Evolutionary conservation across 805 yeast species (phyloP), one percentile per base, ranked within the genome.

Genomic region (Candida michaelii): DNA sequence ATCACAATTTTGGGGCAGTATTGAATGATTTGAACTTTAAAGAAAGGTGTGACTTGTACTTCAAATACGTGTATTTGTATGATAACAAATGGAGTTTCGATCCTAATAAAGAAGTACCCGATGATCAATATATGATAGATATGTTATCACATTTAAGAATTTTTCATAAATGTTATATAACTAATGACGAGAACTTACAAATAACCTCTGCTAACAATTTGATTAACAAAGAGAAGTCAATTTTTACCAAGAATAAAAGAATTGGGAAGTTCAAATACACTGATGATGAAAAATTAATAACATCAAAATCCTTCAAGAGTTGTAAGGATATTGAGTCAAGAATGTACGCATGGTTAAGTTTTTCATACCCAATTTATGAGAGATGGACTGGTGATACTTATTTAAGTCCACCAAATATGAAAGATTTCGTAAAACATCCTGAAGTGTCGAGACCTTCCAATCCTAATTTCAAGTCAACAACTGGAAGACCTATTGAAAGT

Each of bases 41-140:
- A 4, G 61, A 72, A 34, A 65, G 74, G 41, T 79, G 84, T 54
- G 56, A 61, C 29, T 45, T 60, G 4, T 79, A 76, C 48, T 78
- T 79, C 52, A 62, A 68, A 32, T 67, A 63, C 40, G 53, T 79
- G 6, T 68, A 66, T 48, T 49, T 54, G 16, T 30, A 43, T 10
- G 59, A 74, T 39, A 65, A 68, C 16, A 66, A 74, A 27, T 79
- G 84, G 84, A 61, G 58, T 39, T 44, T 72, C 6, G 48, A 67
- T 31, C 74, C 74, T 1, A 50, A 62, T 35, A 47, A 50, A 23
- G 48, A 57, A 14, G 53, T 60, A n/a, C 54, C 51, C 5, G 47
- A 54, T 19, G 63, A 60, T 4, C 49, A 65, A 38, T 45, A 47
- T 5, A 62, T 76, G 52, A 63, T 69, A 18, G 73, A 73, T 43